Evolutionary conservation across 371 early-diverging fungal species (phyloP).

Genomic region (Circinella umbellata): DNA sequence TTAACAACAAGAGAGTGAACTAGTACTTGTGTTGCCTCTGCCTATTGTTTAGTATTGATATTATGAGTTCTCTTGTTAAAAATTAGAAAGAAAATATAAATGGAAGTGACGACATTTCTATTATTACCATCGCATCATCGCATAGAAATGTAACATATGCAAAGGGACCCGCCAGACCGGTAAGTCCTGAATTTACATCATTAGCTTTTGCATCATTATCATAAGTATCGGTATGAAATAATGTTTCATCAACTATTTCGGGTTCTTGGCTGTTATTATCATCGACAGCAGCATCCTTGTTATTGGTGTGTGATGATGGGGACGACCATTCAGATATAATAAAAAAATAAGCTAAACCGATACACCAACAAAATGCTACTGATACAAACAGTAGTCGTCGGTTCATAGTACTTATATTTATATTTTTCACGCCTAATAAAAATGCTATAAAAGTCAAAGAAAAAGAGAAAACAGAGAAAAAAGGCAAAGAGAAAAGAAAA

Average conservation of each 20-base stretch:
- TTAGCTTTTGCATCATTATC: background rate
- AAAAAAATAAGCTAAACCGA: background rate
- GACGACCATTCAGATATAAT: background rate
- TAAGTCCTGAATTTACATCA: background rate
- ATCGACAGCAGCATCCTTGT: background rate
- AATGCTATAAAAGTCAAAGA: background rate
- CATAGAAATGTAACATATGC: conserved; percentile 44
- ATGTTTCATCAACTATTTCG: too few relatives aligned
- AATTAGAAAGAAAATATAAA: too few relatives aligned
- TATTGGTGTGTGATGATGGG: background rate
- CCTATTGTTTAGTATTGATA: conserved; percentile 15
- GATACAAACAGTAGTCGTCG: background rate
- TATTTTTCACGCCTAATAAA: background rate
- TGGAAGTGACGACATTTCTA: background rate
- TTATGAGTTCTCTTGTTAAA: too few relatives aligned
- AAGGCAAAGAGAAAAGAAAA: background rate
- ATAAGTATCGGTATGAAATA: too few relatives aligned
- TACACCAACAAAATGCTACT: background rate
- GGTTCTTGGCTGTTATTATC: background rate
- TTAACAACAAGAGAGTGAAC: conserved; percentile 34
- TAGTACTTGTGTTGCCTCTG: conserved; percentile 33
- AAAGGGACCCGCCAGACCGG: background rate
- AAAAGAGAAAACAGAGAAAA: background rate
- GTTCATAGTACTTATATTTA: background rate
- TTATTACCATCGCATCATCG: conserved; percentile 41